Percentiles rank a stretch among this genome's conserved stretches.
phyloP scores from a whole-genome alignment of 2,329 filamentous ascomycete species.

The Aureobasidium subglaciale region DNA sequence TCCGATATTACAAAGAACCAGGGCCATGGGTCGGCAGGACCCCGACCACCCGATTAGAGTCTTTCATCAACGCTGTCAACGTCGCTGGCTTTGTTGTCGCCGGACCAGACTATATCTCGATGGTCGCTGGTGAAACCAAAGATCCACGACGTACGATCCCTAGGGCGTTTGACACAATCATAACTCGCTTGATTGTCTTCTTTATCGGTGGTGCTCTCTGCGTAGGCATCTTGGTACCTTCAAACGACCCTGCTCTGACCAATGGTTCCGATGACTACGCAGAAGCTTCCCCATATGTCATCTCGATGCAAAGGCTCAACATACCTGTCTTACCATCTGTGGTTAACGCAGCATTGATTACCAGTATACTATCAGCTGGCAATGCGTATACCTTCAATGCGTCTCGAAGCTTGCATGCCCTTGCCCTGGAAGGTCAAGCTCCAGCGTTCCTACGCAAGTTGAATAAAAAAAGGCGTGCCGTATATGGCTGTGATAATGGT shows the following conservation, averaged over 20 bases:
- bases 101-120: constrained; percentile 43
- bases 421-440: constrained; percentile 47
- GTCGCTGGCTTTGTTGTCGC: constrained; percentile 40
- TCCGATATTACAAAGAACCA: constrained; percentile 37
- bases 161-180: constrained; percentile 42
- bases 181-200: constrained; percentile 40
- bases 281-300: constrained; percentile 29
- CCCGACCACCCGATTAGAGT: constrained; percentile 14
- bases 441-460: constrained; percentile 52
- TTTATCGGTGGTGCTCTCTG: constrained; percentile 40
- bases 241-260: constrained; percentile 24
- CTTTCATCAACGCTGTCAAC: constrained; percentile 29
- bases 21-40: constrained; percentile 25
- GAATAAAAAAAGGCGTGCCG: constrained; percentile 54
- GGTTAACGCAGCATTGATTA: constrained; percentile 34
- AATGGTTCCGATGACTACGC: constrained; percentile 23
- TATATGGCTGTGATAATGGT: constrained; percentile 51
- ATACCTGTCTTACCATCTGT: constrained; percentile 37
- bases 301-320: constrained; percentile 35
- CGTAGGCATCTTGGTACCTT: constrained; percentile 35
- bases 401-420: constrained; percentile 46
- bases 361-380: constrained; percentile 49
- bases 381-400: constrained; percentile 51
- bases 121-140: constrained; percentile 42
- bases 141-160: constrained; percentile 40